Evolutionary conservation across 2,329 filamentous ascomycete genomes (phyloP), one percentile per base, ranked within the genome.

Genomic region (Fusarium coffeatum): DNA sequence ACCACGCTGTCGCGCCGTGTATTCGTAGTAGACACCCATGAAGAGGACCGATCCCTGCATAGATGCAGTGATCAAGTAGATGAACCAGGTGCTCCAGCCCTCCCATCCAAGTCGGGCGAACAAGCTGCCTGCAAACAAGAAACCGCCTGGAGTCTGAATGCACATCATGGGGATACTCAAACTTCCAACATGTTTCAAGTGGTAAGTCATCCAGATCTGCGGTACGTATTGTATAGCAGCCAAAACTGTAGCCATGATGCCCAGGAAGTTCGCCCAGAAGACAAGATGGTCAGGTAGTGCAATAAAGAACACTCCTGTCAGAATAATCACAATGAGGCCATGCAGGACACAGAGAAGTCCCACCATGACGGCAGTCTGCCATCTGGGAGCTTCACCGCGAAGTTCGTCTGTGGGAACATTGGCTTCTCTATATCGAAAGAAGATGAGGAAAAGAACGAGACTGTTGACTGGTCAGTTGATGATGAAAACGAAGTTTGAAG

Each of bases 111-210:
- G 86, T 47, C 96, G 88, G 10, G 88, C 89, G 53, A 91, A 93
- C 45, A 99, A 82, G 78, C 94, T 98, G 15, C 87, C 90, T 0
- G 95, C 94, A 82, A 97, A 98, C 9, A 99, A 83, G 72, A 97
- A 90, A 63, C 93, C 94, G 1, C 96, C 96, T 0, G 96, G 96
- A 0, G 95, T 98, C 80, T 99, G 96, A 34, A 99, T 97, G 78
- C 92, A 92, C 94, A 99, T 98, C 92, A 98, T 98, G 7, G 93
- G 91, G 59, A 99, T 96, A 76, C 93, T 97, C 74, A 99, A 83
- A 78, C 94, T 97, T 57, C 94, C 94, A 3, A 97, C 92, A 74
- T 94, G 91, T 77, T 95, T 92, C 61, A 98, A 84, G 55, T 85
- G 87, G 81, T 93, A 97, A 0, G 96, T 99, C 55, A 92, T 98